Conservation (phyloP, 2,329 filamentous ascomycete genomes). For the Thielaviopsis ethacetica region DNA sequence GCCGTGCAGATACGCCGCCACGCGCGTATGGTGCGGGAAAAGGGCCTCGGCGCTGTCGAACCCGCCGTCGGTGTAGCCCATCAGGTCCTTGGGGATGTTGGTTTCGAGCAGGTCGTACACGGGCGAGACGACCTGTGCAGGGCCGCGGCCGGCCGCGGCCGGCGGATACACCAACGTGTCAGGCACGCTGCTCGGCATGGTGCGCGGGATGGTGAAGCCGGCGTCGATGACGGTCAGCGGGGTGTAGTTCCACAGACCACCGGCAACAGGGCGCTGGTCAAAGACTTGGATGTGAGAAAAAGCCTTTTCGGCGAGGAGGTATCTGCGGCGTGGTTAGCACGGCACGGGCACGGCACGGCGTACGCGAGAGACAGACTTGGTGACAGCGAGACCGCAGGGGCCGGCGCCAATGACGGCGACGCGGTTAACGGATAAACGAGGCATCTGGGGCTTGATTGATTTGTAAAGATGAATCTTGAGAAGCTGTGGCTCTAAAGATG, state of each 20-base stretch:
- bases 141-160: not conserved
- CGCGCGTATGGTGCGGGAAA: conserved; percentile 3
- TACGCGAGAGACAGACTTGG: conserved; percentile 27
- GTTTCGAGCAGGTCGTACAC: conserved; percentile 6
- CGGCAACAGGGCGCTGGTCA: conserved; percentile 40
- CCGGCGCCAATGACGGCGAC: conserved; percentile 61
- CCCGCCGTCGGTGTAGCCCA: not conserved
- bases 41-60: not conserved
- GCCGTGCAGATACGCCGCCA: conserved; percentile 1
- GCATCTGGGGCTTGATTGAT: too few species aligned
- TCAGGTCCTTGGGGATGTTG: conserved; percentile 4
- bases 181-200: not conserved
- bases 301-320: conserved; percentile 31
- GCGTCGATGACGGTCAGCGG: not conserved
- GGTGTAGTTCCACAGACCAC: conserved; percentile 36
- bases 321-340: conserved; percentile 38
- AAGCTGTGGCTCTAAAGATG: too few species aligned
- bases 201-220: not conserved
- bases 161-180: not conserved
- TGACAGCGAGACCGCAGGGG: conserved; percentile 21
- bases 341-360: conserved; percentile 16
- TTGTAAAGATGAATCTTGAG: too few species aligned
- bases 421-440: conserved; percentile 20
- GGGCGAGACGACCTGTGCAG: not conserved
- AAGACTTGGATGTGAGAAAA: conserved; percentile 46